Conservation (phyloP, 345 rosid genomes). For the Boechera retrofracta region DNA sequence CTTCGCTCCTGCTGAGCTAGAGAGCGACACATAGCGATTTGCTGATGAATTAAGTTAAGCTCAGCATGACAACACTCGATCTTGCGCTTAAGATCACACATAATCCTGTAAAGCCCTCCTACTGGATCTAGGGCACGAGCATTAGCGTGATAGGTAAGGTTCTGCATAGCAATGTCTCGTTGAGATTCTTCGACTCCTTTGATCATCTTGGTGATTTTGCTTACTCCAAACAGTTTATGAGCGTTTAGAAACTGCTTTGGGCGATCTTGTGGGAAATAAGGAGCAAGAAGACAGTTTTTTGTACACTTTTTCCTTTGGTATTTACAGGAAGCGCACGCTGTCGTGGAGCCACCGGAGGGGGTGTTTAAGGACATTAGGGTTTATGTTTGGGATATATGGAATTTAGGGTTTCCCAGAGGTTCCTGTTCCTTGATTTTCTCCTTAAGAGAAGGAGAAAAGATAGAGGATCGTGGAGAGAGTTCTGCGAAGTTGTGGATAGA, state of each 20-base stretch:
- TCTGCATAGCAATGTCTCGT: slow-evolving; percentile 31
- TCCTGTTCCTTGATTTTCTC: slow-evolving; percentile 22
- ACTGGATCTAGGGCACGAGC: slow-evolving; percentile 54
- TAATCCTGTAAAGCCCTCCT: slow-evolving; percentile 44
- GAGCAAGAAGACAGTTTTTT: slow-evolving; percentile 48
- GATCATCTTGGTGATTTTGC: slow-evolving; percentile 45
- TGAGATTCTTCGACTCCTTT: slow-evolving; percentile 15
- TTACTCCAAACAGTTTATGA: slow-evolving; percentile 56
- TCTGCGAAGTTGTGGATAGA: slow-evolving; percentile 23
- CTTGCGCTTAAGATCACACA: slow-evolving; percentile 22
- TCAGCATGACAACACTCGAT: slow-evolving; percentile 3
- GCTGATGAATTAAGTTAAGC: slow-evolving; percentile 30
- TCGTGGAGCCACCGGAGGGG: background rate
- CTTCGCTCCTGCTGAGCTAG: slow-evolving; percentile 18
- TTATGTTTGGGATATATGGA: background rate
- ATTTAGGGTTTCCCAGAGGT: background rate
- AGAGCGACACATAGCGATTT: slow-evolving; percentile 28
- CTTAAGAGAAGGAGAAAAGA: slow-evolving; percentile 20
- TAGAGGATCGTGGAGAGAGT: slow-evolving; percentile 29
- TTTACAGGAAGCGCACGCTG: slow-evolving; percentile 61
- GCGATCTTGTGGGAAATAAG: slow-evolving; percentile 49
- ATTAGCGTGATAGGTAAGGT: slow-evolving; percentile 51
- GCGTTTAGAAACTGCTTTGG: slow-evolving; percentile 45
- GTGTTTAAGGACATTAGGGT: slow-evolving; percentile 29
- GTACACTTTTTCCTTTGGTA: slow-evolving; percentile 52